phyloP scores from a whole-genome alignment of 2,329 filamentous ascomycete genomes.

The Fusarium sp. region DNA sequence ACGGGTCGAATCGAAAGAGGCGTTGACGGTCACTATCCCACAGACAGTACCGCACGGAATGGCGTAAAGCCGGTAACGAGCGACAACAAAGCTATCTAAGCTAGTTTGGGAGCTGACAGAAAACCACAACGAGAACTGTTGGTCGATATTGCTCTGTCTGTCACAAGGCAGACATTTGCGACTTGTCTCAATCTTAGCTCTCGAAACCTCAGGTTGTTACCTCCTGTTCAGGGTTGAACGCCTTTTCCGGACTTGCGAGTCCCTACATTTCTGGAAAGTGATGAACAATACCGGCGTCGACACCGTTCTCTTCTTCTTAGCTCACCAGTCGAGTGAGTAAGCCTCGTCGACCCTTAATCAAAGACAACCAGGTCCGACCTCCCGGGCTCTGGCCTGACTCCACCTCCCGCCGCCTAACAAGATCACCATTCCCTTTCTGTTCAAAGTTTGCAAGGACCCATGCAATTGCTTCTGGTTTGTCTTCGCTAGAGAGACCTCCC shows the following conservation, averaged over 20 bases:
- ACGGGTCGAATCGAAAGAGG: slow-evolving; percentile 43
- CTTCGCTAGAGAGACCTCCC: slow-evolving; percentile 23
- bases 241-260: slow-evolving; percentile 13
- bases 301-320: slow-evolving; percentile 33
- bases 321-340: slow-evolving; percentile 40
- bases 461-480: slow-evolving; percentile 34
- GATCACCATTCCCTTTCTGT: slow-evolving; percentile 33
- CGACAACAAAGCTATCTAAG: slow-evolving; percentile 22
- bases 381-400: slow-evolving; percentile 43
- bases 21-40: slow-evolving; percentile 17
- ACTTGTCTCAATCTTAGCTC: neutral
- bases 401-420: slow-evolving; percentile 45
- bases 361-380: slow-evolving; percentile 46
- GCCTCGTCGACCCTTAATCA: slow-evolving; percentile 51
- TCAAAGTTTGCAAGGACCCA: slow-evolving; percentile 34
- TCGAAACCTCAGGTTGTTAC: slow-evolving; percentile 1
- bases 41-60: slow-evolving; percentile 11
- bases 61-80: slow-evolving; percentile 22
- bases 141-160: slow-evolving; percentile 11
- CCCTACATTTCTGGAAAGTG: neutral
- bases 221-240: slow-evolving; percentile 18
- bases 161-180: slow-evolving; percentile 8
- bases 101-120: slow-evolving; percentile 15
- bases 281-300: slow-evolving; percentile 17
- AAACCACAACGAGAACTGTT: slow-evolving; percentile 5